Base-by-base conservation (phyloP, 352 stramenopile species). In the Saprolegnia parasitica region DNA sequence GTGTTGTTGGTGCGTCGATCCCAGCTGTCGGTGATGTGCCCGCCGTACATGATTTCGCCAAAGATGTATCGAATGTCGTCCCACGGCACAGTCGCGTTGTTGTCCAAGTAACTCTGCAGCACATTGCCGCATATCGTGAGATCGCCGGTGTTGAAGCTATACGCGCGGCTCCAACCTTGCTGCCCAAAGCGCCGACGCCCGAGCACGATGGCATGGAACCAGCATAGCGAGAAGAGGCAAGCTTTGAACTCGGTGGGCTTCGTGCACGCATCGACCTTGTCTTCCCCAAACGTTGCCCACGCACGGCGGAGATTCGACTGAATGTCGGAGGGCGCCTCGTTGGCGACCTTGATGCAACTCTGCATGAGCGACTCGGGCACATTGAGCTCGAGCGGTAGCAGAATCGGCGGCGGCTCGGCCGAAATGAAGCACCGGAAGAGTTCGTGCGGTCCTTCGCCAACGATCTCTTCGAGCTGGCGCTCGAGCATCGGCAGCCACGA, bases 381-480 rank as follows among this genome's bases (percentile, higher is more conserved):
- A 60, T 98, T 98, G 71, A 98, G 88, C 91, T 97, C 97, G 56
- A 93, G 89, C 1, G 88, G 80, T 56, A 98, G 71, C n/a, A 73
- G 23, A 58, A 72, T 76, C 45, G 92, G 90, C 23, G 95, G 95
- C 11, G 93, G 92, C 71, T 98, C 95, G 40, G 91, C 95, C 13
- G 90, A 98, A 77, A 98, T 97, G 71, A 98, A 98, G 74, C 94
- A 98, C 35, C 95, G 91, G 72, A 98, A 98, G 67, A 95, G 93
- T 47, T 96, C 81, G 64, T 98, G 95, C 10, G 90, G 88, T 23
- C 92, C 78, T 78, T 96, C 88, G 46, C 87, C 88, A 46, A 89
- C 81, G 26, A 93, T 78, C 67, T 95, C 85, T 72, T 98, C 93
- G 16, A 98, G 77, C 71, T 98, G 84, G 4, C 91, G 80, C 72